Percentiles rank a stretch among this genome's conserved stretches.
These are phyloP conservation scores for Davidsoniella virescens DNA, from an alignment of 2,329 filamentous ascomycete genomes.

Conservation along the genomic window DNA sequence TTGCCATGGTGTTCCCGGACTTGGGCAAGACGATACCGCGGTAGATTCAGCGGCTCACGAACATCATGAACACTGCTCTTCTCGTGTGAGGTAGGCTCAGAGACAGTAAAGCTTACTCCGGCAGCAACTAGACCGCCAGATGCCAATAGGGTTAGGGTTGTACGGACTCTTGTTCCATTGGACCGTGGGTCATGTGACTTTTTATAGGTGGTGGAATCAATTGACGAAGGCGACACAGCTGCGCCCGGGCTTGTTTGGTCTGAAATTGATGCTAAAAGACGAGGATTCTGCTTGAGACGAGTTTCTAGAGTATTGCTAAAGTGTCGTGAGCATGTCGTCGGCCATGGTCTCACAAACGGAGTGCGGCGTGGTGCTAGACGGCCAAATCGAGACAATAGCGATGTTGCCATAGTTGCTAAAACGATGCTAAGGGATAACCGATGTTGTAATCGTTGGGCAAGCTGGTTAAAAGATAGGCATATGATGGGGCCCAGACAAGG, in stretches of 20 bases:
- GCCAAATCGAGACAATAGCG: slow-evolving; percentile 12
- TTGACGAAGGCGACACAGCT: not conserved
- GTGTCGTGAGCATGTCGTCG: slow-evolving; percentile 4
- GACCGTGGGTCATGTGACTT: not conserved
- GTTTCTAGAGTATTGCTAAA: not conserved
- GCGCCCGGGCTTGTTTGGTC: not conserved
- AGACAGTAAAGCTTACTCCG: slow-evolving; percentile 5
- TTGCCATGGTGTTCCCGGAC: slow-evolving; percentile 35
- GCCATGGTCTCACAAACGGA: slow-evolving; percentile 9
- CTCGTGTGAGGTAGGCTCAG: slow-evolving; percentile 3
- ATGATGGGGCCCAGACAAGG: slow-evolving; percentile 6
- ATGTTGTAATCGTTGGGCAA: slow-evolving; percentile 7
- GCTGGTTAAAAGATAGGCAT: slow-evolving; percentile 8
- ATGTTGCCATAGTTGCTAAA: slow-evolving; percentile 13
- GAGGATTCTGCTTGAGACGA: not conserved
- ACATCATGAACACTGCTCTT: not conserved
- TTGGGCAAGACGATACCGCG: slow-evolving; percentile 34
- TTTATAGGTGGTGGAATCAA: not conserved
- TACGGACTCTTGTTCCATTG: not conserved
- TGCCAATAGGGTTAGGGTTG: slow-evolving; percentile 13
- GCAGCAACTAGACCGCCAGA: slow-evolving; percentile 9
- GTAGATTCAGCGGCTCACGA: slow-evolving; percentile 26
- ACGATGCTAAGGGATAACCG: slow-evolving; percentile 8
- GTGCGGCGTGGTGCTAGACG: slow-evolving; percentile 1
- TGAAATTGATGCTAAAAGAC: slow-evolving; percentile 1